A percentile compares a stretch with the other conserved stretches of the same genome.
Conservation (phyloP, 768 basidiomycete species). For the Phanerochaete sordida region DNA sequence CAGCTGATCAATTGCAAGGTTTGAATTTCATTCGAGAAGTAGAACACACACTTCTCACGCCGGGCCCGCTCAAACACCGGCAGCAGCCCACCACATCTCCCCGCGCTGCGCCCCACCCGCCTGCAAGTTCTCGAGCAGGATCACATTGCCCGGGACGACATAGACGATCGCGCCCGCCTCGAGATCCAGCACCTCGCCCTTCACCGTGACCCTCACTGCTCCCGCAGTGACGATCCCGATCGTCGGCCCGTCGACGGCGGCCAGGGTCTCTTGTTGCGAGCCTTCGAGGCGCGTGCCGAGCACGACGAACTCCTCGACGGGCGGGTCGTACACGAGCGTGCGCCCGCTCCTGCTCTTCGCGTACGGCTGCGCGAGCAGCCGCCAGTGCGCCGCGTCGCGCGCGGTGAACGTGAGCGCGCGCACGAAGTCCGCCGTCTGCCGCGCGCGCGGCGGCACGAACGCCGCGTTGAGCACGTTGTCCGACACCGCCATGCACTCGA, state of each 20-base stretch:
- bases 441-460: constrained; percentile 25
- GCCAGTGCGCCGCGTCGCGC: constrained; percentile 21
- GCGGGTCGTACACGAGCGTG: constrained; percentile 23
- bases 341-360: constrained; percentile 8
- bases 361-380: constrained; percentile 16
- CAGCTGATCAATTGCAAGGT: too few species aligned
- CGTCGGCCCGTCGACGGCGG: constrained; percentile 17
- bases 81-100: constrained; percentile 26
- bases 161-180: constrained; percentile 21
- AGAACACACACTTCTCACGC: neutral
- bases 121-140: neutral
- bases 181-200: constrained; percentile 12
- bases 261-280: neutral
- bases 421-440: constrained; percentile 18
- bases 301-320: constrained; percentile 27
- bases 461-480: constrained; percentile 61
- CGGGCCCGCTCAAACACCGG: constrained; percentile 1
- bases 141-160: constrained; percentile 19
- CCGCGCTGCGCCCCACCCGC: constrained; percentile 12
- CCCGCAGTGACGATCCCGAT: constrained; percentile 25
- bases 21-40: too few species aligned
- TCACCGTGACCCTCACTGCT: constrained; percentile 9
- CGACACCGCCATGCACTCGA: constrained; percentile 57
- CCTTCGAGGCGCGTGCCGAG: constrained; percentile 20
- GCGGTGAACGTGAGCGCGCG: constrained; percentile 25